phyloP scores from a whole-genome alignment of 2,329 filamentous ascomycete genomes.

The Nemania abortiva region DNA sequence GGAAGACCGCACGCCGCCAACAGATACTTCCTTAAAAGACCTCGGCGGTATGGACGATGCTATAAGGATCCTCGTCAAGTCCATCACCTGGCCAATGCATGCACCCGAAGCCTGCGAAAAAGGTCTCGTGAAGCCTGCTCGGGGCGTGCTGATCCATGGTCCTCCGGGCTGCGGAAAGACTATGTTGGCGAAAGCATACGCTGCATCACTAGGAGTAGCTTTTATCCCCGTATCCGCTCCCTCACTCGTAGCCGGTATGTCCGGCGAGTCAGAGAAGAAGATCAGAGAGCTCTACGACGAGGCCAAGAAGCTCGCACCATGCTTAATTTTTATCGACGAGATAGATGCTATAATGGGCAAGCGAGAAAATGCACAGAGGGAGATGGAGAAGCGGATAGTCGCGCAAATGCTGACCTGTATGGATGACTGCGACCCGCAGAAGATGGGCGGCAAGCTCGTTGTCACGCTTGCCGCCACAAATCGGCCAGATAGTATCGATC shows the following conservation, averaged over 20 bases:
- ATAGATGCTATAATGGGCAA: slow-evolving; percentile 93
- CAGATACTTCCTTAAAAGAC: slow-evolving; percentile 75
- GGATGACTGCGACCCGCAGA: slow-evolving; percentile 80
- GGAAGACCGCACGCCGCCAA: slow-evolving; percentile 73
- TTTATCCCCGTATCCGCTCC: slow-evolving; percentile 87
- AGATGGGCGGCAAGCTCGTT: slow-evolving; percentile 78
- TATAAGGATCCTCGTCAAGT: slow-evolving; percentile 75
- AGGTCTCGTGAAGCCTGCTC: slow-evolving; percentile 75
- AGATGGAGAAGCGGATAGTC: slow-evolving; percentile 91
- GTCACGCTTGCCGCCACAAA: slow-evolving; percentile 94
- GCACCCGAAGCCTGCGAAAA: slow-evolving; percentile 73
- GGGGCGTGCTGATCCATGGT: slow-evolving; percentile 83
- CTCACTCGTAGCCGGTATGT: slow-evolving; percentile 86
- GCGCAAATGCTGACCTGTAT: slow-evolving; percentile 87
- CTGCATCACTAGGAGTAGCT: slow-evolving; percentile 78
- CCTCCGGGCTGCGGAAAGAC: slow-evolving; percentile 91
- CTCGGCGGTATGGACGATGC: slow-evolving; percentile 82
- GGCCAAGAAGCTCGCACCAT: slow-evolving; percentile 86
- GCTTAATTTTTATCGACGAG: slow-evolving; percentile 90
- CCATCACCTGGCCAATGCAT: slow-evolving; percentile 79
- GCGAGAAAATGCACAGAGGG: slow-evolving; percentile 82
- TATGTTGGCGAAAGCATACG: slow-evolving; percentile 83
- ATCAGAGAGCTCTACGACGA: slow-evolving; percentile 88
- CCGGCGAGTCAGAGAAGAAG: slow-evolving; percentile 89
- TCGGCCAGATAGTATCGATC: slow-evolving; percentile 85